Evolutionary conservation across 1,284 basidiomycete genomes (phyloP).

Genomic region (Naganishia sp.): DNA sequence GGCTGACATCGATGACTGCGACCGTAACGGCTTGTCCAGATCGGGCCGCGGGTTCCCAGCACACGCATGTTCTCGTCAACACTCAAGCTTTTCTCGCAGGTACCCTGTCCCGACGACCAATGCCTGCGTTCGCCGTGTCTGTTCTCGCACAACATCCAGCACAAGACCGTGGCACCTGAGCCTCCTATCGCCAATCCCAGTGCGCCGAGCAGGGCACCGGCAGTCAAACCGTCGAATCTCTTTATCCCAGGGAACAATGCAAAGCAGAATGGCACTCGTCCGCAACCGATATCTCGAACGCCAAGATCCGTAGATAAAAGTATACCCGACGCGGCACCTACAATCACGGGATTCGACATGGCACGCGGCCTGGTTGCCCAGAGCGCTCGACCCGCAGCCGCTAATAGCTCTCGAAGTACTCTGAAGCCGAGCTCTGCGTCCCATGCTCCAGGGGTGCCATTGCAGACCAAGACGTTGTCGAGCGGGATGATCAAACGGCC

Average conservation of each 20-base stretch:
- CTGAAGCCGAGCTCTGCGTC: not conserved
- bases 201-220: not conserved
- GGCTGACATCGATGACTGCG: too few species aligned
- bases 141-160: constrained; percentile 31
- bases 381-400: constrained; percentile 2
- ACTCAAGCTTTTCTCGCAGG: constrained; percentile 29
- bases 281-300: not conserved
- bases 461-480: constrained; percentile 1
- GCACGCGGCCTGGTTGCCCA: constrained; percentile 15
- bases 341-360: constrained; percentile 13
- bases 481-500: constrained; percentile 17
- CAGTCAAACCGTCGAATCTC: not conserved
- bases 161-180: not conserved
- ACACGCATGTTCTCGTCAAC: constrained; percentile 31
- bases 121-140: constrained; percentile 31
- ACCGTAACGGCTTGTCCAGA: too few species aligned
- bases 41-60: too few species aligned
- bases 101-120: constrained; percentile 27
- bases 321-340: not conserved
- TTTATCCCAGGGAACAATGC: not conserved
- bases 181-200: not conserved
- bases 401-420: not conserved
- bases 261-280: not conserved
- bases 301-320: not conserved
- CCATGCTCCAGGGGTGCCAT: not conserved